phyloP scores from a whole-genome alignment of 2,329 filamentous ascomycete genomes.

The Boeremia lycopersici region DNA sequence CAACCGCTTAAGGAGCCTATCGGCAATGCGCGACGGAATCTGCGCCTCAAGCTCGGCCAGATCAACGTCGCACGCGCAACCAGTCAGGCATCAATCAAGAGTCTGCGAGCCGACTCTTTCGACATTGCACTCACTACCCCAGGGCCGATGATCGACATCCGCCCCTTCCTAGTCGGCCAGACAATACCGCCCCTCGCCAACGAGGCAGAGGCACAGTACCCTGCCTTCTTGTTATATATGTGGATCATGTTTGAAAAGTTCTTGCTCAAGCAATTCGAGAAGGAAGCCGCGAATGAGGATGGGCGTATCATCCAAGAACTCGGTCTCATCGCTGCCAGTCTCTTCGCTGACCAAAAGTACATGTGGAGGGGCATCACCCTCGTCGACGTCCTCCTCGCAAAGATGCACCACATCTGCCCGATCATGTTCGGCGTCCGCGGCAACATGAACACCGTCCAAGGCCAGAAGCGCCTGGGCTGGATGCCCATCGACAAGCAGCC shows the following conservation, averaged over 20 bases:
- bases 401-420: conserved; percentile 80
- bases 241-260: conserved; percentile 78
- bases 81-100: conserved; percentile 35
- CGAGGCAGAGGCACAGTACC: conserved; percentile 51
- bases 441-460: conserved; percentile 67
- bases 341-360: conserved; percentile 74
- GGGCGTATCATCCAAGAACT: conserved; percentile 69
- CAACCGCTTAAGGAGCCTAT: conserved; percentile 37
- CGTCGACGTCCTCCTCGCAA: conserved; percentile 85
- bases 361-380: conserved; percentile 70
- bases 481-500: conserved; percentile 31
- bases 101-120: conserved; percentile 39
- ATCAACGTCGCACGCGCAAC: conserved; percentile 37
- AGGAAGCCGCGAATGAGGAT: conserved; percentile 48
- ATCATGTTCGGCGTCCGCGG: conserved; percentile 84
- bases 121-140: conserved; percentile 28
- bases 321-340: conserved; percentile 74
- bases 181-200: conserved; percentile 35
- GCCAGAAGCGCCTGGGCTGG: conserved; percentile 43
- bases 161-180: conserved; percentile 44
- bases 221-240: conserved; percentile 65
- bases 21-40: conserved; percentile 41
- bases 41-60: conserved; percentile 43
- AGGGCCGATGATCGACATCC: conserved; percentile 44
- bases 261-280: conserved; percentile 66